Base-by-base conservation (phyloP, 139 green algal genomes). In the Mesotaenium endlicherianum region DNA sequence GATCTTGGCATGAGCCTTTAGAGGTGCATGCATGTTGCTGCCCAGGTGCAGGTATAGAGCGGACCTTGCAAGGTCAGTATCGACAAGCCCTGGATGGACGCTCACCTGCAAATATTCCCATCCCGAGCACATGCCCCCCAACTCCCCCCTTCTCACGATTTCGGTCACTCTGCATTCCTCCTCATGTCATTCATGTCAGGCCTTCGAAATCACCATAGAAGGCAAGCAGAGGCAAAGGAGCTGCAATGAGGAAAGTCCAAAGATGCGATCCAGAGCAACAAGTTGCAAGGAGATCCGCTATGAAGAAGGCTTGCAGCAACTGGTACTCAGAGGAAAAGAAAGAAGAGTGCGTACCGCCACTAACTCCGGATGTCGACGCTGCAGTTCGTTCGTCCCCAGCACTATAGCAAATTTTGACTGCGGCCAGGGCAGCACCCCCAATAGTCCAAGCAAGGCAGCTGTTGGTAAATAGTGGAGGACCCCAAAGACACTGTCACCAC, bases 341-440 rank as follows among this genome's bases (percentile, higher is more conserved):
- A 14, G 17, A 75, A 26, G 17, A 16, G 40, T 31, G 64, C 64
- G 11, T 78, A 78, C 70, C 6, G 70, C 70, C 3, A 81, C 74
- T n/a, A 81, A 26, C 36, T 83, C 42, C 3, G 6, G 36, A 31
- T 80, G 38, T 17, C 77, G 36, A 16, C 77, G 60, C 67, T 84
- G 77, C 64, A 84, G 8, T n/a, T 84, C 77, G 36, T 77, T 77
- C 17, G 77, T 84, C 2, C 8, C n/a, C 60, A 83, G 60, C 5
- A 83, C 77, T 38, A 84, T 84, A 31, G 77, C 77, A 3, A 84
- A 60, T 17, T 84, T 84, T 5, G 77, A 83, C 77, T 84, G 77
- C 41, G 71, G 6, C 5, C 6, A n/a, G n/a, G n/a, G n/a, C n/a
- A 69, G 6, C 20, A 67, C 64, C 64, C 43, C 20, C 6, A 69